Base-by-base conservation (phyloP, 2,329 filamentous ascomycete species). In the Dothistroma pini region DNA sequence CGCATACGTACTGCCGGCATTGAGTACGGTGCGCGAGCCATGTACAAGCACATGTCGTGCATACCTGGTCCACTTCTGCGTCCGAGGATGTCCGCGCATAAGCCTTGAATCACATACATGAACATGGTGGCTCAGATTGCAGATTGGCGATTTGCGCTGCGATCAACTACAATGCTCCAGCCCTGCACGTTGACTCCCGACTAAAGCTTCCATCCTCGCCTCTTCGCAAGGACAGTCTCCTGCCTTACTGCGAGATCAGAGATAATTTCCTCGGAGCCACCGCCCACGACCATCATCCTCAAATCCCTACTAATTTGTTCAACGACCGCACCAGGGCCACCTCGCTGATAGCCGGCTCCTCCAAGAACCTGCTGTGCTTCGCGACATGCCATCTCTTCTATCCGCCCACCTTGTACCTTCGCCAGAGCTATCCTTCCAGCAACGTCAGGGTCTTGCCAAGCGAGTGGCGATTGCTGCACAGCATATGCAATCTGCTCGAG, bases 351-450 rank as follows among this genome's bases (percentile, higher is more conserved):
- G 2, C 81, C 81, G 4, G 80, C 75, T 0, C 81, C 81, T 9
- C 81, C 81, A 67, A 84, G 74, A 14, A 84, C 77, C 69, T 85
- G 83, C 70, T 84, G 82, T 2, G 82, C 81, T 64, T 84, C 82
- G 14, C 82, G 76, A 53, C 79, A 79, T 50, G 79, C 81, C 68
- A 81, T 79, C 69, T 84, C 82, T 48, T 84, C 71, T 51, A 81
- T 81, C 55, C 80, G 74, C 0, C 81, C 83, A 25, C 78, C 79
- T 71, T 82, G 79, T 3, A 83, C 79, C 64, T 84, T 84, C 34
- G 81, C 69, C 61, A 83, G 70, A 0, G 81, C 81, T 16, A 80
- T 83, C 74, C 81, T 78, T 0, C 81, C 81, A 1, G 80, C 81
- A 35, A 83, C 77, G 44, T 79, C 77, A 11, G 67, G 66, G 47